Evolutionary conservation across 176 grass and related monocot genomes (phyloP).

Genomic region (Bolboschoenus planiculmis): DNA sequence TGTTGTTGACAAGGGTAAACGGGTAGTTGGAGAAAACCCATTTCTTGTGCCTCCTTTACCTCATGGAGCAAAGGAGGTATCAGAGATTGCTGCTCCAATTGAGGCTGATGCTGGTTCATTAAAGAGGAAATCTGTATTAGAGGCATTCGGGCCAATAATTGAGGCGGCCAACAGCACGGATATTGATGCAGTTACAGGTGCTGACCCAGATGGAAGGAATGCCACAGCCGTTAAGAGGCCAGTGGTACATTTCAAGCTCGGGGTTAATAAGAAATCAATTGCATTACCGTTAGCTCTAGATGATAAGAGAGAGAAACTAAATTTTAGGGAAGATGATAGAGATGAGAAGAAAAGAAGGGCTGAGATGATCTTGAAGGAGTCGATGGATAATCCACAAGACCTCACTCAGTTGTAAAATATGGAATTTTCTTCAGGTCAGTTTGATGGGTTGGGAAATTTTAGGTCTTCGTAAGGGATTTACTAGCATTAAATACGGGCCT

Average conservation of each 20-base stretch:
- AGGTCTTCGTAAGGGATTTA: background rate
- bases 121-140: conserved; percentile 33
- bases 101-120: background rate
- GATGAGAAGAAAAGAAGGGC: conserved; percentile 55
- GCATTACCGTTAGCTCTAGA: conserved; percentile 19
- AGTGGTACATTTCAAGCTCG: conserved; percentile 40
- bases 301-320: conserved; percentile 9
- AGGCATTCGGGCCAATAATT: conserved; percentile 43
- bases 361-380: conserved; percentile 46
- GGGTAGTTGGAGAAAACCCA: conserved; percentile 28
- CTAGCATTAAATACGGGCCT: background rate
- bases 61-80: conserved; percentile 30
- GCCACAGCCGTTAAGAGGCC: conserved; percentile 32
- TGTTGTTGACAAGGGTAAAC: conserved; percentile 32
- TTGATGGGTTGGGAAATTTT: conserved; percentile 12
- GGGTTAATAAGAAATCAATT: conserved; percentile 37
- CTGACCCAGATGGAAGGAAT: conserved; percentile 16
- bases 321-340: conserved; percentile 41
- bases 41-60: conserved; percentile 32
- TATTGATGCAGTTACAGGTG: conserved; percentile 1
- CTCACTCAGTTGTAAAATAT: conserved; percentile 38
- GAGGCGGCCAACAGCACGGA: conserved; percentile 27
- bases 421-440: background rate
- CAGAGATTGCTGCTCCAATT: conserved; percentile 23
- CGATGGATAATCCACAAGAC: conserved; percentile 40